A percentile compares a stretch with the other conserved stretches of the same genome.
Conservation (phyloP, 139 green algal species). For the Chlamydomonas urium region DNA sequence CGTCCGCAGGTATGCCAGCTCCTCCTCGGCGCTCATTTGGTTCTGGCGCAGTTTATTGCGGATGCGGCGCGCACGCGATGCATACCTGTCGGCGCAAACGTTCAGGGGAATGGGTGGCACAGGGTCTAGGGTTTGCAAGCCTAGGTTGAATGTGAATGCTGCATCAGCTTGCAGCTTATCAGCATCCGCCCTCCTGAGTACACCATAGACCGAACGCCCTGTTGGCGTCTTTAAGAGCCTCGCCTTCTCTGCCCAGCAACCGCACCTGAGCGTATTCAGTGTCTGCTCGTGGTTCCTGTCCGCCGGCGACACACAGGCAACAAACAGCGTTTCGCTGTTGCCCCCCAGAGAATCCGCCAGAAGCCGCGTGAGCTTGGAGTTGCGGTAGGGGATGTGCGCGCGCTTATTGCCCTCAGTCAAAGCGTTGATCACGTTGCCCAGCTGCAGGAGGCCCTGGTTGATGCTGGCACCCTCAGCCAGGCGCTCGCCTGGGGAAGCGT, state of each 20-base stretch:
- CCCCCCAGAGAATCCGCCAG: constrained; percentile 79
- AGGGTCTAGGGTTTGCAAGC: too few species aligned
- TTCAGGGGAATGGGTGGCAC: too few species aligned
- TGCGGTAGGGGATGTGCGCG: constrained; percentile 52
- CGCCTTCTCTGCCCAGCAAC: neutral
- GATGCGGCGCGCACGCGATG: constrained; percentile 20
- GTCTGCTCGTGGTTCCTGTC: constrained; percentile 31
- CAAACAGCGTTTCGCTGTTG: constrained; percentile 54
- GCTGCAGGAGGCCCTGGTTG: constrained; percentile 55
- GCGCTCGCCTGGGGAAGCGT: constrained; percentile 22
- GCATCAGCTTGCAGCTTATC: too few species aligned
- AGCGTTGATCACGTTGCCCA: constrained; percentile 77
- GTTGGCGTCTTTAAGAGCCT: too few species aligned
- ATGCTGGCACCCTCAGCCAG: constrained; percentile 49
- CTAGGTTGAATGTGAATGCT: neutral
- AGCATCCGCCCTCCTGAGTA: too few species aligned
- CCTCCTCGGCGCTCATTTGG: constrained; percentile 9
- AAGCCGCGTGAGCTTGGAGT: constrained; percentile 66
- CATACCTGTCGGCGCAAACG: constrained; percentile 26
- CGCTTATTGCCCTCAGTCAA: constrained; percentile 41
- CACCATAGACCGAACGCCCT: too few species aligned
- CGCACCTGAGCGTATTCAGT: constrained; percentile 25
- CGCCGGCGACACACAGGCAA: constrained; percentile 34
- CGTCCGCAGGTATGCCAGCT: constrained; percentile 12
- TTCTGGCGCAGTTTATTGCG: constrained; percentile 21